phyloP scores from a whole-genome alignment of 2,329 filamentous ascomycete species.

The Arthrobotrys iridis region DNA sequence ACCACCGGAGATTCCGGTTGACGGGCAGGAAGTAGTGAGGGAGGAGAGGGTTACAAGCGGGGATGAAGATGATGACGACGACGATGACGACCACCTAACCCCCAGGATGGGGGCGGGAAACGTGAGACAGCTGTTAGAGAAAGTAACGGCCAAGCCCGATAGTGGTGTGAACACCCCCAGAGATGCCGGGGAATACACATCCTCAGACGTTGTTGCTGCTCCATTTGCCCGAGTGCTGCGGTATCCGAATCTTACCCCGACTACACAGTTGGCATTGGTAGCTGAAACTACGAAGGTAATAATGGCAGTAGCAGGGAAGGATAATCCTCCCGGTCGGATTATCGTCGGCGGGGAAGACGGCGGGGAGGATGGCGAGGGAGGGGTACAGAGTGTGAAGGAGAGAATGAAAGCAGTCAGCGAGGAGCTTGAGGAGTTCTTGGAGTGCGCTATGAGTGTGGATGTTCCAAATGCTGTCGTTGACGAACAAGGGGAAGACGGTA shows the following conservation, averaged over 20 bases:
- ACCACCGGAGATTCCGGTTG: conserved; percentile 22
- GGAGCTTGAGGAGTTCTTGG: conserved; percentile 94
- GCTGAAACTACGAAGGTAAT: conserved; percentile 91
- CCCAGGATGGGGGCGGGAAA: conserved; percentile 47
- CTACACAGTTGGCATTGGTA: conserved; percentile 77
- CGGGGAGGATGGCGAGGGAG: conserved; percentile 60
- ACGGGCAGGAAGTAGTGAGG: conserved; percentile 18
- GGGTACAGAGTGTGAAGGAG: conserved; percentile 86
- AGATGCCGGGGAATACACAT: neutral
- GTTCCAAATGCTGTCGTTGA: conserved; percentile 62
- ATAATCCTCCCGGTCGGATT: conserved; percentile 92
- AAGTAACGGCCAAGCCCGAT: conserved; percentile 58
- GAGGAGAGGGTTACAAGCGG: conserved; percentile 12
- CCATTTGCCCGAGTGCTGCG: conserved; percentile 66
- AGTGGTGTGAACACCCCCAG: conserved; percentile 60
- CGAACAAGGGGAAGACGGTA: conserved; percentile 35
- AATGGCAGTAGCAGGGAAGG: conserved; percentile 90
- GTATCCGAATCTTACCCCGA: conserved; percentile 76
- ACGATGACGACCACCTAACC: conserved; percentile 42
- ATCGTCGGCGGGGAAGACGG: conserved; percentile 82
- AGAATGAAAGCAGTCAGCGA: conserved; percentile 96
- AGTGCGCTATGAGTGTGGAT: conserved; percentile 86
- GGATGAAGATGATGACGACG: conserved; percentile 48
- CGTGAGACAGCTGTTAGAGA: conserved; percentile 27
- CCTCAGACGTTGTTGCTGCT: conserved; percentile 60